Base-by-base conservation (phyloP, 345 rosid species). In the Populus tremula region DNA sequence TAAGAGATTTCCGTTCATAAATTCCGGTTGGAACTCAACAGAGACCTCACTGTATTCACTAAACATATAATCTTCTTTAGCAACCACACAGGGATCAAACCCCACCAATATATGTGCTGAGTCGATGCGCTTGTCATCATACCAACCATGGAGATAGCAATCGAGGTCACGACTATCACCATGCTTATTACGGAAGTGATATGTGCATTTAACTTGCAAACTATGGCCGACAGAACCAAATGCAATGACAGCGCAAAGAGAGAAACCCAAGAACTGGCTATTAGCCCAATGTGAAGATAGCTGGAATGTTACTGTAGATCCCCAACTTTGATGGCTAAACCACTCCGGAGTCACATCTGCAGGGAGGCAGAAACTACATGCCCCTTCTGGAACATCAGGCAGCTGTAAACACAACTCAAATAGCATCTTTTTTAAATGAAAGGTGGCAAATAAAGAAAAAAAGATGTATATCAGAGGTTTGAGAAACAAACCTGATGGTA, bases 151-250 rank as follows among this genome's bases (percentile, higher is more conserved):
- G 11, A 59, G 25, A 59, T 9, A 59, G 10, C 11, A n/a, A 18
- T 25, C 0, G 23, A 59, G 25, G 5, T 59, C 27, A 9, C 1
- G 25, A 31, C 25, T 5, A 20, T 59, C 11, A n/a, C 23, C 8
- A 0, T 59, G 25, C 3, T 20, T 4, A 56, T 56, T 23, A 0
- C 8, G 5, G 63, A 56, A 56, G 18, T 56, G 27, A n/a, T 56
- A 56, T 6, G 27, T 59, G 31, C 64, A 9, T 59, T 20, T 17
- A 20, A 59, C 64, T n/a, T n/a, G 25, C 27, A 59, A 59, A n/a
- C 29, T 2, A n/a, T 6, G 3, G 1, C n/a, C 0, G 10, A 8
- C 0, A 5, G 10, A 5, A n/a, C n/a, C 0, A n/a, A n/a, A 59
- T n/a, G 6, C 25, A 59, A 59, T 25, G 10, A 59, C 64, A n/a